Conservation (phyloP, 2,329 filamentous ascomycete species). For the Decorospora gaudefroyi region DNA sequence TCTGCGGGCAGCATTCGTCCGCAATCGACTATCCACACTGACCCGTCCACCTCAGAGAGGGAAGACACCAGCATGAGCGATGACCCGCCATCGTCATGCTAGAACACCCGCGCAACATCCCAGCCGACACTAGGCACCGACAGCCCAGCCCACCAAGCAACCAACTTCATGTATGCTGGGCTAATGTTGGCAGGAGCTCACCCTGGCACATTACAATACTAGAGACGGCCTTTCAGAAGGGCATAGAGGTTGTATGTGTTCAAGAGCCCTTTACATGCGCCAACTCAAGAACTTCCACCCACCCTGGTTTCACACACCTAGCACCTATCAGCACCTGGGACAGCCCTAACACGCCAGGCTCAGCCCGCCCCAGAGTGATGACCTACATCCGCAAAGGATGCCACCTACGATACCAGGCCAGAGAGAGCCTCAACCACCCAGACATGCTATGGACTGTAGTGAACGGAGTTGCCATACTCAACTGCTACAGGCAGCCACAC, state of each 20-base stretch:
- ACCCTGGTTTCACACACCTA: neutral
- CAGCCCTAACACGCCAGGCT: neutral
- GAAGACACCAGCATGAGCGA: neutral
- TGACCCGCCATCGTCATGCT: neutral
- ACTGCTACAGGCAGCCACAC: neutral
- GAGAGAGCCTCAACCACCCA: neutral
- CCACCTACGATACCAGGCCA: neutral
- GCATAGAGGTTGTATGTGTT: constrained; percentile 1
- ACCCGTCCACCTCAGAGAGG: neutral
- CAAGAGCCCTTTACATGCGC: neutral
- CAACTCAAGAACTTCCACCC: neutral
- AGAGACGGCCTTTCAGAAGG: neutral
- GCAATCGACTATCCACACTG: neutral
- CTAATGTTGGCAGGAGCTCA: neutral
- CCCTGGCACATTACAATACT: constrained; percentile 1
- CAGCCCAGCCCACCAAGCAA: neutral
- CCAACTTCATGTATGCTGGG: neutral
- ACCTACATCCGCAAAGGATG: neutral
- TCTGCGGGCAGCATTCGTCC: neutral
- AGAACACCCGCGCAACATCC: neutral
- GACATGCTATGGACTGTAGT: neutral
- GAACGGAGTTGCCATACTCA: neutral
- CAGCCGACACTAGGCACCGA: neutral
- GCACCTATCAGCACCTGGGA: neutral
- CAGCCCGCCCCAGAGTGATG: neutral